Evolutionary conservation across 768 basidiomycete genomes (phyloP).

Genomic region (Agaricus bisporus): DNA sequence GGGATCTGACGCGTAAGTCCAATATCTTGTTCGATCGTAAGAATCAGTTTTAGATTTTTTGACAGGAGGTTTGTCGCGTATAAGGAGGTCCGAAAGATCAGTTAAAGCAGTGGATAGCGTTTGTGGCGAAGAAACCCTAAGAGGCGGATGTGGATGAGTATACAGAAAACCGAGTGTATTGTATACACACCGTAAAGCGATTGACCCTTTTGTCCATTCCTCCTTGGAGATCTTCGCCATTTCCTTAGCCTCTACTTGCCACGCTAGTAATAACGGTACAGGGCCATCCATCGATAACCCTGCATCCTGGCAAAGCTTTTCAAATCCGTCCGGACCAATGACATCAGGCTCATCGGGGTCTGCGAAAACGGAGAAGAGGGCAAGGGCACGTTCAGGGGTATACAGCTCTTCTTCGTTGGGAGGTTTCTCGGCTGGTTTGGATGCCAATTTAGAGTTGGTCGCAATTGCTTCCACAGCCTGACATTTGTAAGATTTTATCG

Average conservation of each 20-base stretch:
- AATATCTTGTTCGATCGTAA: constrained; percentile 52
- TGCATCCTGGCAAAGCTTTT: constrained; percentile 62
- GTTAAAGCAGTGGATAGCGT: constrained; percentile 42
- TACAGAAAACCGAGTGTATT: background rate
- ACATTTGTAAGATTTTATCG: background rate
- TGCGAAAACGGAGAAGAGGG: constrained; percentile 58
- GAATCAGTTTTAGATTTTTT: constrained; percentile 36
- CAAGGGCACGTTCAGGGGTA: constrained; percentile 39
- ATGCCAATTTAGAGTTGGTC: background rate
- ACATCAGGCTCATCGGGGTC: constrained; percentile 46
- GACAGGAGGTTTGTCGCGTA: constrained; percentile 39
- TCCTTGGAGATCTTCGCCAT: constrained; percentile 66
- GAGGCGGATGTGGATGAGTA: background rate
- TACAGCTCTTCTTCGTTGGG: constrained; percentile 36
- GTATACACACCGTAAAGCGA: constrained; percentile 27
- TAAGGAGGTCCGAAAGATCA: constrained; percentile 62
- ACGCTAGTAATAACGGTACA: constrained; percentile 65
- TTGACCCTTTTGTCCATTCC: constrained; percentile 64
- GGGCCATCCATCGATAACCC: constrained; percentile 70
- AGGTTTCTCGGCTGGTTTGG: constrained; percentile 2
- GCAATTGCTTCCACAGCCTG: constrained; percentile 4
- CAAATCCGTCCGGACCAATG: constrained; percentile 72
- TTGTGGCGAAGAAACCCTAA: constrained; percentile 38
- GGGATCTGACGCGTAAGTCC: constrained; percentile 40
- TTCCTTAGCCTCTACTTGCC: constrained; percentile 66